Conservation (phyloP, 257 asterid species). For the Haberlea rhodopensis region DNA sequence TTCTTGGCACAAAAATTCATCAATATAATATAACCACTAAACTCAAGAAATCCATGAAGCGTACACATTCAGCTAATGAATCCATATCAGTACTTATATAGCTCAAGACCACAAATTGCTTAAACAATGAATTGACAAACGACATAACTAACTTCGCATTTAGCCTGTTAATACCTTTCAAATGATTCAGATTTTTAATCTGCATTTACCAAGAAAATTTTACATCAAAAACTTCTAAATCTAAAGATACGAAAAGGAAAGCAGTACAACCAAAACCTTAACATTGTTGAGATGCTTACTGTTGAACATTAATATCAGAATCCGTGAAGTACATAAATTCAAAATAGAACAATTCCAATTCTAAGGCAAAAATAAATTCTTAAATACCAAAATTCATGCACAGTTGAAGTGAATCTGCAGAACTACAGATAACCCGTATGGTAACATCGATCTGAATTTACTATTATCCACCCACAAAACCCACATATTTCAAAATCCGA, state of each 20-base stretch:
- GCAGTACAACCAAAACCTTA: too few species aligned
- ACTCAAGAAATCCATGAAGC: conserved; percentile 11
- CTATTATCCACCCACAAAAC: neutral
- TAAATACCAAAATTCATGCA: conserved; percentile 5
- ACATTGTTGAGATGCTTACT: neutral
- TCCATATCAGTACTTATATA: conserved; percentile 2
- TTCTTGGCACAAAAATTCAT: conserved; percentile 17
- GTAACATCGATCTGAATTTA: conserved; percentile 11
- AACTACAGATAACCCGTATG: conserved; percentile 9
- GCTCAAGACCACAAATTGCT: conserved; percentile 14
- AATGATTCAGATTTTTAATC: neutral
- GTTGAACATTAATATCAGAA: neutral
- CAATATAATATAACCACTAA: conserved; percentile 9
- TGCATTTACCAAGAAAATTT: neutral
- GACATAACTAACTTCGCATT: conserved; percentile 11
- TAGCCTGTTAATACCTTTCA: neutral
- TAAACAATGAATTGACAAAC: neutral
- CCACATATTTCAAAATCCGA: conserved; percentile 1
- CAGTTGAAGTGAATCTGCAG: conserved; percentile 8
- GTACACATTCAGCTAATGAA: conserved; percentile 5
- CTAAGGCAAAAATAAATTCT: neutral
- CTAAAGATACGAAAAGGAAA: neutral
- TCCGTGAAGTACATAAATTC: neutral
- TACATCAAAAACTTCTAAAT: too few species aligned
- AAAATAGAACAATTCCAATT: neutral